phyloP scores from a whole-genome alignment of 345 rosid species.

The Populus pruinosa region DNA sequence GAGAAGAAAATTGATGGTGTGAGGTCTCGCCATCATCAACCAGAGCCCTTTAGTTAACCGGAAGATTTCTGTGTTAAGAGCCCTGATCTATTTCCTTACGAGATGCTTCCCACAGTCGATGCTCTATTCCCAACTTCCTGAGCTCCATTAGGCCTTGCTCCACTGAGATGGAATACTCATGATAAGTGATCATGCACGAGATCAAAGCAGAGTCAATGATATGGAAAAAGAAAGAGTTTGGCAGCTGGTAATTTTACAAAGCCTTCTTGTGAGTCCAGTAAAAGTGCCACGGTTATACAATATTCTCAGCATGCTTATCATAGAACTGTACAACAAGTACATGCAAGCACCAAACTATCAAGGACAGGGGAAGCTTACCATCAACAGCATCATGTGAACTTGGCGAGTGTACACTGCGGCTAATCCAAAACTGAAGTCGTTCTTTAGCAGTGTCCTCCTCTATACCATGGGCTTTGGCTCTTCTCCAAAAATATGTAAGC shows the following conservation, averaged over 20 bases:
- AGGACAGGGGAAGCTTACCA: constrained; percentile 16
- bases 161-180: constrained; percentile 37
- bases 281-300: background rate
- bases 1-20: background rate
- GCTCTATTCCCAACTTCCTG: constrained; percentile 78
- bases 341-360: background rate
- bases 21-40: background rate
- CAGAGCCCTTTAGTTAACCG: constrained; percentile 3
- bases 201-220: background rate
- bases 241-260: background rate
- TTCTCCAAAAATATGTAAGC: constrained; percentile 33
- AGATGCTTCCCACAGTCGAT: constrained; percentile 89
- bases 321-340: background rate
- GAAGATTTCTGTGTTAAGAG: constrained; percentile 9
- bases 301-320: background rate
- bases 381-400: constrained; percentile 34
- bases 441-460: constrained; percentile 30
- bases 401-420: constrained; percentile 30
- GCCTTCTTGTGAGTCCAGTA: background rate
- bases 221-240: background rate
- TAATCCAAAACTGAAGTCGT: constrained; percentile 31
- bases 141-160: constrained; percentile 88
- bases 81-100: constrained; percentile 47
- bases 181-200: background rate
- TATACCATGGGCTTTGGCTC: constrained; percentile 30